phyloP scores from a whole-genome alignment of 352 stramenopile species.

The Nothophytophthora sp. region DNA sequence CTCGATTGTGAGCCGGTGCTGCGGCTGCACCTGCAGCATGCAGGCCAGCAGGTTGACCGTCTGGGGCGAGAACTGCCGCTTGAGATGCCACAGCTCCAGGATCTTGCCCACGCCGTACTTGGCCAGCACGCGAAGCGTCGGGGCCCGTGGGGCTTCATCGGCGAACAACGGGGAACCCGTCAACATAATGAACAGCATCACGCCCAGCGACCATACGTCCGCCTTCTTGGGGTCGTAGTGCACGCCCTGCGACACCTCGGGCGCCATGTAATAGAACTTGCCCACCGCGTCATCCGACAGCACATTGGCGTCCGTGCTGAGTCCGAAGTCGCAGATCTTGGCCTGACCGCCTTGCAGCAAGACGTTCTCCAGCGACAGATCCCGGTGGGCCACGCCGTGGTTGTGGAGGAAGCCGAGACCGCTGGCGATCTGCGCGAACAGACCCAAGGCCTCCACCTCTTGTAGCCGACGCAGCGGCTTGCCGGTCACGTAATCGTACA shows the following conservation, averaged over 20 bases:
- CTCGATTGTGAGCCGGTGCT: conserved; percentile 32
- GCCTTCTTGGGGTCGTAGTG: conserved; percentile 39
- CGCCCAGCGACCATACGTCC: conserved; percentile 61
- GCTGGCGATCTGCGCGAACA: conserved; percentile 39
- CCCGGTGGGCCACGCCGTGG: conserved; percentile 50
- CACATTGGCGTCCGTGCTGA: conserved; percentile 43
- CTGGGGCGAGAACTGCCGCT: conserved; percentile 21
- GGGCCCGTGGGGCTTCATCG: conserved; percentile 26
- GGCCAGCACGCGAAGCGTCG: conserved; percentile 43
- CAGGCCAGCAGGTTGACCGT: conserved; percentile 45
- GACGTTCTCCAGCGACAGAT: conserved; percentile 67
- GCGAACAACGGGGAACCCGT: conserved; percentile 51
- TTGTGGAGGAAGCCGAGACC: conserved; percentile 52
- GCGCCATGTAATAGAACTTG: conserved; percentile 81
- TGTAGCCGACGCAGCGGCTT: conserved; percentile 27
- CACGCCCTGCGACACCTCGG: conserved; percentile 39
- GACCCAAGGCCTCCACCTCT: conserved; percentile 37
- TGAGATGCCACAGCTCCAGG: conserved; percentile 53
- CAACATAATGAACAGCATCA: conserved; percentile 62
- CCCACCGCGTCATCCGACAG: conserved; percentile 46
- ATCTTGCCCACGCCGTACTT: conserved; percentile 58
- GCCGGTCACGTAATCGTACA: conserved; percentile 49
- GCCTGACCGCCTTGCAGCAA: conserved; percentile 35
- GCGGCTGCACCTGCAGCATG: conserved; percentile 54
- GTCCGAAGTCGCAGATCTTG: conserved; percentile 69